These are phyloP conservation scores for Penicillium canescens DNA, from an alignment of 495 filamentous ascomycete species.

Conservation along the genomic window DNA sequence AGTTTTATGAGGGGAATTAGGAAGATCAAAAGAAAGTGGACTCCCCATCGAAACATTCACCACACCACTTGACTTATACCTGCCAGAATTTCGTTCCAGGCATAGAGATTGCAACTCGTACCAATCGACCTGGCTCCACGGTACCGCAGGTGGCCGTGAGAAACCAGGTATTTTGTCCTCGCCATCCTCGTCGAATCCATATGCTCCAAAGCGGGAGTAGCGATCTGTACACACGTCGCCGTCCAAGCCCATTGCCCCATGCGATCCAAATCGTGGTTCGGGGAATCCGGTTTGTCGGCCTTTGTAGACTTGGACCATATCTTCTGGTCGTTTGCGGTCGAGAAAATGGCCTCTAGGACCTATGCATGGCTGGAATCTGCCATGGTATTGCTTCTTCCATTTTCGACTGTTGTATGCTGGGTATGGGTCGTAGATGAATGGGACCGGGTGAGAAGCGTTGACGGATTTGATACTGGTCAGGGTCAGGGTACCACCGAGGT, in stretches of 20 bases:
- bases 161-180: constrained; percentile 20
- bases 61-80: constrained; percentile 38
- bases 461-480: constrained; percentile 18
- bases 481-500: constrained; percentile 28
- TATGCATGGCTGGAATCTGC: constrained; percentile 39
- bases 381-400: constrained; percentile 45
- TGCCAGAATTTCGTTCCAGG: constrained; percentile 57
- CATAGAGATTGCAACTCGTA: constrained; percentile 67
- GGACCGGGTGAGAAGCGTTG: constrained; percentile 16
- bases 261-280: constrained; percentile 45
- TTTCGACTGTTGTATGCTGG: constrained; percentile 48
- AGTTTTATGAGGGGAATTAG: constrained; percentile 7
- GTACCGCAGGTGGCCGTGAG: constrained; percentile 29
- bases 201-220: constrained; percentile 52
- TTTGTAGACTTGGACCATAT: constrained; percentile 47
- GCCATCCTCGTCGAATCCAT: constrained; percentile 45
- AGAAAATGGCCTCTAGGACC: constrained; percentile 48
- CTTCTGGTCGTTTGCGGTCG: constrained; percentile 43
- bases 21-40: constrained; percentile 21
- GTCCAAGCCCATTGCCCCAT: constrained; percentile 47
- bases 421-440: constrained; percentile 49
- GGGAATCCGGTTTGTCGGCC: constrained; percentile 40
- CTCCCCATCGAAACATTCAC: constrained; percentile 8
- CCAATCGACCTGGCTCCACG: constrained; percentile 74
- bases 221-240: constrained; percentile 54